Evolutionary conservation across 2,329 filamentous ascomycete genomes (phyloP).

Genomic region (Intubia oerlemansii): DNA sequence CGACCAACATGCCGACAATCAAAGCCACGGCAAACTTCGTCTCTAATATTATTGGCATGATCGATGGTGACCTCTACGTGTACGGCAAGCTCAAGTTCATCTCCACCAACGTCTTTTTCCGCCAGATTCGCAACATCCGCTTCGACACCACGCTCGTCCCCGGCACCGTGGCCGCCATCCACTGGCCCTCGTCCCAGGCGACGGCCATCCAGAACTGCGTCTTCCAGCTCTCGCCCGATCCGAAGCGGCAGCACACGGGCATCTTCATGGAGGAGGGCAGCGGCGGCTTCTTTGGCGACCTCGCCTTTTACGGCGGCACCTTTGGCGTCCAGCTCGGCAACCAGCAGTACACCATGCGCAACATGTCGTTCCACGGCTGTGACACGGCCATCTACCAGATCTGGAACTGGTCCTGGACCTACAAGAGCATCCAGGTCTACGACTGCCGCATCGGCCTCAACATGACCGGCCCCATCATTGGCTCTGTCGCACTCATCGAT

Average conservation of each 20-base stretch:
- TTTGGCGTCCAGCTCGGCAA: slow-evolving; percentile 36
- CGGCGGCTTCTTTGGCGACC: slow-evolving; percentile 46
- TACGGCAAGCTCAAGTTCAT: slow-evolving; percentile 21
- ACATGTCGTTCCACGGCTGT: slow-evolving; percentile 42
- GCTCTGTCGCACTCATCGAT: slow-evolving; percentile 57
- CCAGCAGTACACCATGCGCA: slow-evolving; percentile 51
- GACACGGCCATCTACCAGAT: slow-evolving; percentile 48
- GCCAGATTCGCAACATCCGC: slow-evolving; percentile 10
- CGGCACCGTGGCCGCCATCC: slow-evolving; percentile 16
- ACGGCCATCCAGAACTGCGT: slow-evolving; percentile 36
- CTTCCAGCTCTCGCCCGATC: slow-evolving; percentile 25
- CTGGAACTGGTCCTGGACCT: slow-evolving; percentile 62
- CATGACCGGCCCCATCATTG: slow-evolving; percentile 47
- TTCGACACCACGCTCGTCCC: slow-evolving; percentile 9
- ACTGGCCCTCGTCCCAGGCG: slow-evolving; percentile 50
- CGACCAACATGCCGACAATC: slow-evolving; percentile 9
- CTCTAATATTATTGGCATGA: slow-evolving; percentile 18
- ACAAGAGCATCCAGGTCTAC: slow-evolving; percentile 42
- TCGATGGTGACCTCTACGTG: slow-evolving; percentile 25
- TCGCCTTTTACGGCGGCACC: slow-evolving; percentile 49
- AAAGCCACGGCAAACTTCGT: slow-evolving; percentile 21
- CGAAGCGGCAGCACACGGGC: slow-evolving; percentile 29
- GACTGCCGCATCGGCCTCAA: slow-evolving; percentile 45
- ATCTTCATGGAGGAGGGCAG: slow-evolving; percentile 41
- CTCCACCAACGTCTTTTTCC: slow-evolving; percentile 30